These are phyloP conservation scores for Fusarium pilosicola DNA, from an alignment of 2,329 filamentous ascomycete genomes.

Conservation along the genomic window DNA sequence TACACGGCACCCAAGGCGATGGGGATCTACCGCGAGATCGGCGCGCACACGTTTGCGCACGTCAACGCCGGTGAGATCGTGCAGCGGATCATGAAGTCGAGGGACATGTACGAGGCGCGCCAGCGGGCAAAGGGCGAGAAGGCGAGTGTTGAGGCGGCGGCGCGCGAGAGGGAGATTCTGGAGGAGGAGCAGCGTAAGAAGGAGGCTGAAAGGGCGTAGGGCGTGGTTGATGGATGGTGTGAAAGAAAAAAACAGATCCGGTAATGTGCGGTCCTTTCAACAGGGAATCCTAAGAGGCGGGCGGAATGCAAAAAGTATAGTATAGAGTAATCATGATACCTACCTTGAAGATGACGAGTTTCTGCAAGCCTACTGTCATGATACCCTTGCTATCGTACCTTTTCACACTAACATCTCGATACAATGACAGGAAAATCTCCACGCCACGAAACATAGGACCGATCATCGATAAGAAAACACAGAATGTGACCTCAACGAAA, in stretches of 20 bases:
- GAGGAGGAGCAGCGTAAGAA: slow-evolving; percentile 66
- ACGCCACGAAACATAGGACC: slow-evolving; percentile 1
- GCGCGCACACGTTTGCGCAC: slow-evolving; percentile 79
- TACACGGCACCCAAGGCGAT: slow-evolving; percentile 84
- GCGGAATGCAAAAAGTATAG: neutral
- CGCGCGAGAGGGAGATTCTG: slow-evolving; percentile 68
- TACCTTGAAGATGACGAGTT: neutral
- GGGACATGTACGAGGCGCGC: slow-evolving; percentile 88
- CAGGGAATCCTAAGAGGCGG: slow-evolving; percentile 28
- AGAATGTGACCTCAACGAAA: slow-evolving; percentile 26
- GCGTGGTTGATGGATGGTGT: slow-evolving; percentile 16
- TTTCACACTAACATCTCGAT: neutral
- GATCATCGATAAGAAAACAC: slow-evolving; percentile 17
- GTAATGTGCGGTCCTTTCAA: slow-evolving; percentile 39
- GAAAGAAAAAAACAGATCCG: neutral
- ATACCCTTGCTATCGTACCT: neutral
- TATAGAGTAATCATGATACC: slow-evolving; percentile 32
- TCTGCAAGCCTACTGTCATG: neutral
- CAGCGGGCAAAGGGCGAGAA: slow-evolving; percentile 93
- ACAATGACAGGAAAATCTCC: slow-evolving; percentile 18
- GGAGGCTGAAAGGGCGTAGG: slow-evolving; percentile 54
- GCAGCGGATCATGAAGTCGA: slow-evolving; percentile 85
- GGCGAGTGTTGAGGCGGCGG: slow-evolving; percentile 76
- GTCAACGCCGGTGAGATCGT: slow-evolving; percentile 96
- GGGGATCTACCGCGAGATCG: slow-evolving; percentile 85